phyloP scores from a whole-genome alignment of 768 basidiomycete genomes.

The Hygrophorus pudorinus region DNA sequence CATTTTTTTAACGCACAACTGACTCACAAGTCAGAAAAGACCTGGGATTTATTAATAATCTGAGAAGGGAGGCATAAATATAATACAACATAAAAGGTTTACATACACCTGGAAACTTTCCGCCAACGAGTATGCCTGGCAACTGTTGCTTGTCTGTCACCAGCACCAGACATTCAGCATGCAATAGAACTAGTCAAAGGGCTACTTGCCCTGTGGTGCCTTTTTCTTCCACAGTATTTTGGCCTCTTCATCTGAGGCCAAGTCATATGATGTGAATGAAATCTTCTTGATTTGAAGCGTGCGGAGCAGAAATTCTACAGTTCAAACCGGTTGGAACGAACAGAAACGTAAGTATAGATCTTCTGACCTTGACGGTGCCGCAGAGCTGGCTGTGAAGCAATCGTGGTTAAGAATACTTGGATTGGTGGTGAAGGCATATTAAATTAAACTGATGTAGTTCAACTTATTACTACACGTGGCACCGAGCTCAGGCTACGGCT shows the following conservation, averaged over 20 bases:
- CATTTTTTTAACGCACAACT: constrained; percentile 3
- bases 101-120: constrained; percentile 67
- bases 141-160: constrained; percentile 75
- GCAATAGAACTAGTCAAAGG: neutral
- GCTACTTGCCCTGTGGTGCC: constrained; percentile 49
- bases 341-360: neutral
- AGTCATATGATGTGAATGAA: constrained; percentile 70
- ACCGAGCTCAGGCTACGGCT: constrained; percentile 1
- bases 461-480: neutral
- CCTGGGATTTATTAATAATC: constrained; percentile 30
- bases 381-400: constrained; percentile 69
- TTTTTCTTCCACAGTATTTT: constrained; percentile 76
- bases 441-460: neutral
- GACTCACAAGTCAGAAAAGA: constrained; percentile 65
- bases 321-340: neutral
- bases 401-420: constrained; percentile 79
- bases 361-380: constrained; percentile 66
- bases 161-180: neutral
- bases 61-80: neutral
- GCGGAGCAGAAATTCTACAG: constrained; percentile 67
- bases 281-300: constrained; percentile 84
- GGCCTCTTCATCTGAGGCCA: constrained; percentile 76
- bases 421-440: constrained; percentile 76
- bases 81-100: constrained; percentile 3
- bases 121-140: constrained; percentile 76